Conservation (phyloP, 2,329 filamentous ascomycete genomes). For the Arthrobotrys megalospora region DNA sequence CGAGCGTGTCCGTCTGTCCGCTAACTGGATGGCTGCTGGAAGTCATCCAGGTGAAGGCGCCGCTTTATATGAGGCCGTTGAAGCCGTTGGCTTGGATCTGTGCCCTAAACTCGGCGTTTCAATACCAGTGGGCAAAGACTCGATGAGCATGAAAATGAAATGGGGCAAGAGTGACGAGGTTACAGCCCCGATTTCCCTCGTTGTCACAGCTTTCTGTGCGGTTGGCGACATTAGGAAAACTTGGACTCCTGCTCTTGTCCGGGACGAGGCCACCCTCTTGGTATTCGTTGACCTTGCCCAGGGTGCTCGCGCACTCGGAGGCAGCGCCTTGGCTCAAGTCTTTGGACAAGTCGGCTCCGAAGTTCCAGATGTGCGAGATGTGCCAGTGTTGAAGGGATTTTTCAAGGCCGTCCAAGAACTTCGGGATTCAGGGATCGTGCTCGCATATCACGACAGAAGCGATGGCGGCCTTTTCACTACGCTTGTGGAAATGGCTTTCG, state of each 20-base stretch:
- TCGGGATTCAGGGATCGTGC: slow-evolving; percentile 79
- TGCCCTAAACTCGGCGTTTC: slow-evolving; percentile 91
- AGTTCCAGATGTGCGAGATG: slow-evolving; percentile 86
- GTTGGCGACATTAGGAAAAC: slow-evolving; percentile 87
- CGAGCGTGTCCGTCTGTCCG: slow-evolving; percentile 86
- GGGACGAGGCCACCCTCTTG: slow-evolving; percentile 87
- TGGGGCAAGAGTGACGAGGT: slow-evolving; percentile 89
- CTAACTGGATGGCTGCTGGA: slow-evolving; percentile 99
- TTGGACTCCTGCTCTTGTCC: slow-evolving; percentile 91
- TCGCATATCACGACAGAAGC: slow-evolving; percentile 94
- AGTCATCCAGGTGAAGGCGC: slow-evolving; percentile 93
- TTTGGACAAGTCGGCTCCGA: slow-evolving; percentile 88
- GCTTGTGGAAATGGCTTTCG: slow-evolving; percentile 97
- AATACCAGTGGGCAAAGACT: slow-evolving; percentile 98
- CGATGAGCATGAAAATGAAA: slow-evolving; percentile 98
- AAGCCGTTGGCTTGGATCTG: slow-evolving; percentile 91
- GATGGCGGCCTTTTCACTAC: slow-evolving; percentile 94
- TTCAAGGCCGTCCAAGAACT: slow-evolving; percentile 85
- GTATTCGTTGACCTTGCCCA: slow-evolving; percentile 91
- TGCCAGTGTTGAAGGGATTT: slow-evolving; percentile 86
- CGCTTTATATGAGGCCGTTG: slow-evolving; percentile 90
- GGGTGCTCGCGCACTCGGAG: slow-evolving; percentile 85
- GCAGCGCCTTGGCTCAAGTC: slow-evolving; percentile 90
- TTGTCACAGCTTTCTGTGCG: slow-evolving; percentile 90
- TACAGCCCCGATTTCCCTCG: slow-evolving; percentile 89